These are phyloP conservation scores for Rhizopus stolonifer DNA, from an alignment of 371 early-diverging fungal species.

Conservation along the genomic window DNA sequence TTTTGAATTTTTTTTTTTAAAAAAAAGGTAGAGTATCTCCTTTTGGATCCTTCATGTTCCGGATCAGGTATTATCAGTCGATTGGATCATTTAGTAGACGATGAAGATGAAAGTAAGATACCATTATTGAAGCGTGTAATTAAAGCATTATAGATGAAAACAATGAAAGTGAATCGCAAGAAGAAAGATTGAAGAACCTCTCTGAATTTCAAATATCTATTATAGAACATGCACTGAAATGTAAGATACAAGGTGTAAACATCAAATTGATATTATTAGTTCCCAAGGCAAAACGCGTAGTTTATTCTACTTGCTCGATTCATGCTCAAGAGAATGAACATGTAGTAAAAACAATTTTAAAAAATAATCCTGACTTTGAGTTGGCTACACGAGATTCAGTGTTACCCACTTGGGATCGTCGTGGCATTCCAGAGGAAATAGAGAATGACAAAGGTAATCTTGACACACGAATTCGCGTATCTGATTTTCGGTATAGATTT, in stretches of 20 bases:
- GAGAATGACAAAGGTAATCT: slow-evolving; percentile 22
- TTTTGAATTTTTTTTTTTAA: not conserved
- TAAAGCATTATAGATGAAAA: slow-evolving; percentile 13
- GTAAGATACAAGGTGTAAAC: slow-evolving; percentile 38
- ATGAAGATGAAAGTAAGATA: slow-evolving; percentile 34
- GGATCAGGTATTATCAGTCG: slow-evolving; percentile 95
- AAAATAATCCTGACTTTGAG: slow-evolving; percentile 52
- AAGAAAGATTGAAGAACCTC: slow-evolving; percentile 70
- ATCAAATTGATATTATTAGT: slow-evolving; percentile 40
- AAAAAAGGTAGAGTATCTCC: slow-evolving; percentile 78
- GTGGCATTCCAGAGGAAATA: slow-evolving; percentile 63
- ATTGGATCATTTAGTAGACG: slow-evolving; percentile 80
- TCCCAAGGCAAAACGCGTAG: slow-evolving; percentile 72
- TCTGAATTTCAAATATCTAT: slow-evolving; percentile 73
- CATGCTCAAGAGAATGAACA: slow-evolving; percentile 96
- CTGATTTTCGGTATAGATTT: slow-evolving; percentile 25
- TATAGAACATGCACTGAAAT: slow-evolving; percentile 71
- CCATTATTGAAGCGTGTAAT: not conserved
- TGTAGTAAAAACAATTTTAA: slow-evolving; percentile 75
- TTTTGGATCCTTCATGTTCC: slow-evolving; percentile 98
- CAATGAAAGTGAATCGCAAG: slow-evolving; percentile 33
- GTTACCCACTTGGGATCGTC: slow-evolving; percentile 74
- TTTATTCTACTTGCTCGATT: slow-evolving; percentile 97
- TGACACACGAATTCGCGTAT: not conserved
- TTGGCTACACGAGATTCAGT: slow-evolving; percentile 58